A percentile compares a stretch with the other conserved stretches of the same genome.
phyloP scores from a whole-genome alignment of 805 yeast species.

The Yarrowia divulgata region DNA sequence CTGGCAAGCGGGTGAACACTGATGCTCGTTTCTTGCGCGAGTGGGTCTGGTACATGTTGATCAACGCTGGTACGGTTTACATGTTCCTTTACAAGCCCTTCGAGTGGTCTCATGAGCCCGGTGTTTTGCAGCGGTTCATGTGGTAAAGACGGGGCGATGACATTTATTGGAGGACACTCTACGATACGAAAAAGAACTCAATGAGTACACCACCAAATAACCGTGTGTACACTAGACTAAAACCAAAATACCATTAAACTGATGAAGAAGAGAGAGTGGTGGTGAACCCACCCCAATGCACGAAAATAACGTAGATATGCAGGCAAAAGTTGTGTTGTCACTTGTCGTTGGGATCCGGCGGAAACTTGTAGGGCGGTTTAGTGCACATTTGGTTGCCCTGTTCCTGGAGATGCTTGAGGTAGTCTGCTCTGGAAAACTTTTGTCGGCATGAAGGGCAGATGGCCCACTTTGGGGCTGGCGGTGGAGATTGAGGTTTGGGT shows the following conservation, averaged over 20 bases:
- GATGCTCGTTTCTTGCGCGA: slow-evolving; percentile 58
- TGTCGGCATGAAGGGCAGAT: slow-evolving; percentile 8
- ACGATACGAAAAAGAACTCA: too few species aligned
- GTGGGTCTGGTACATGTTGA: slow-evolving; percentile 63
- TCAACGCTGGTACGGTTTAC: slow-evolving; percentile 61
- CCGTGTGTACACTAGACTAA: neutral
- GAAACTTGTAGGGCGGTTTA: slow-evolving; percentile 13
- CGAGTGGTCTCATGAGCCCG: slow-evolving; percentile 69
- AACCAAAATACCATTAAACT: neutral
- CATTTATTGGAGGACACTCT: too few species aligned
- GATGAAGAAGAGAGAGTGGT: neutral
- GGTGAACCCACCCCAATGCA: neutral
- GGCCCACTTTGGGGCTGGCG: neutral
- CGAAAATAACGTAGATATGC: too few species aligned
- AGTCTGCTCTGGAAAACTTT: slow-evolving; percentile 9
- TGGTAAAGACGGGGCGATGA: too few species aligned
- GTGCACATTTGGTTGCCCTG: slow-evolving; percentile 30
- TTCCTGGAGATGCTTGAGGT: slow-evolving; percentile 1
- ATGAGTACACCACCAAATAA: too few species aligned
- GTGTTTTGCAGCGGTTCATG: slow-evolving; percentile 74
- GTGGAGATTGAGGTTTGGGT: neutral
- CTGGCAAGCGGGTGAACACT: slow-evolving; percentile 48
- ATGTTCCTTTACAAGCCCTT: slow-evolving; percentile 71
- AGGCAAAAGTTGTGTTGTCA: neutral
- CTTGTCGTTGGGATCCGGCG: neutral